phyloP scores from a whole-genome alignment of 2,329 filamentous ascomycete species.

The Cordyceps javanica region DNA sequence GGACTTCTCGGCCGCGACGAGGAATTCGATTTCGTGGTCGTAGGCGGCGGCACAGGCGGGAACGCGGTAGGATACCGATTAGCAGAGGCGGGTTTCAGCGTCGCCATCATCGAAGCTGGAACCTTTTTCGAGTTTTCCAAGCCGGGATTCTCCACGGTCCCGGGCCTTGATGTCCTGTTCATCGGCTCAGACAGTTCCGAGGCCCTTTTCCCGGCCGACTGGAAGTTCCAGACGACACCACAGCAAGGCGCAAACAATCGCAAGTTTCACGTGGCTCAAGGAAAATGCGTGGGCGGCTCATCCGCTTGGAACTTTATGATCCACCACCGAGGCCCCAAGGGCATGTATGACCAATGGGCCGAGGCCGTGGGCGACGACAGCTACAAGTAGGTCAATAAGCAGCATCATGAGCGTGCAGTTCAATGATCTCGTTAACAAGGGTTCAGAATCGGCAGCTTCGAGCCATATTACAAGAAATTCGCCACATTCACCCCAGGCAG shows the following conservation, averaged over 20 bases:
- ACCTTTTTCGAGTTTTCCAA: conserved; percentile 27
- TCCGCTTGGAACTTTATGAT: conserved; percentile 32
- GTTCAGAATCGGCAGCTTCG: conserved; percentile 12
- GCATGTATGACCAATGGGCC: conserved; percentile 25
- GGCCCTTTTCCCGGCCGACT: conserved; percentile 19
- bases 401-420: background rate
- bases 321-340: conserved; percentile 26
- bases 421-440: background rate
- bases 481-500: conserved; percentile 20
- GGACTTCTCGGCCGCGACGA: background rate
- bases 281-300: conserved; percentile 33
- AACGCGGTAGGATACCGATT: conserved; percentile 25
- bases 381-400: conserved; percentile 19
- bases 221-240: conserved; percentile 26
- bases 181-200: conserved; percentile 19
- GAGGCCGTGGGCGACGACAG: conserved; percentile 23
- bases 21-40: conserved; percentile 20
- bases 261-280: conserved; percentile 30
- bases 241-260: conserved; percentile 19
- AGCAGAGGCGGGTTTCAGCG: conserved; percentile 16
- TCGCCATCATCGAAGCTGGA: conserved; percentile 26
- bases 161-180: conserved; percentile 19
- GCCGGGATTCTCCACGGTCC: conserved; percentile 21
- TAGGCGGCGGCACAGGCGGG: conserved; percentile 26
- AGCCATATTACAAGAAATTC: conserved; percentile 23